Percentiles rank a stretch among this genome's conserved stretches.
phyloP scores from a whole-genome alignment of 225 moss, liverwort and hornwort genomes.

The Physcomitrium patens region DNA sequence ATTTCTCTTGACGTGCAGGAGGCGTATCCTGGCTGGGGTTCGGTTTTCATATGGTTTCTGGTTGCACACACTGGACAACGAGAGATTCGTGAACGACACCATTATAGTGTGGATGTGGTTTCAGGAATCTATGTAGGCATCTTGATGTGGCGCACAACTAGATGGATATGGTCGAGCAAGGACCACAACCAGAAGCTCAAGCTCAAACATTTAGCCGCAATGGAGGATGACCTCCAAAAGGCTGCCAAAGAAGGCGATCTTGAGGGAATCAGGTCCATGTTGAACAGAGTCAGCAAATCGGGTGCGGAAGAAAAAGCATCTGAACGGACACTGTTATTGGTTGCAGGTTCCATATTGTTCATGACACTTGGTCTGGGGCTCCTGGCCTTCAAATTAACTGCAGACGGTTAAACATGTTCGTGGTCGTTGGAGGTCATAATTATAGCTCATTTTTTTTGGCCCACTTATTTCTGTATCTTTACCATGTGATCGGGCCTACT shows the following conservation, averaged over 20 bases:
- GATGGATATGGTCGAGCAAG: constrained; percentile 71
- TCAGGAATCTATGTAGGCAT: constrained; percentile 66
- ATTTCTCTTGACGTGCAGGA: constrained; percentile 48
- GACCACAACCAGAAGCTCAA: constrained; percentile 46
- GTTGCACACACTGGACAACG: constrained; percentile 77
- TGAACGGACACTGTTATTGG: constrained; percentile 36
- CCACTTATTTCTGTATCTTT: no score
- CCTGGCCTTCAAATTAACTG: constrained; percentile 72
- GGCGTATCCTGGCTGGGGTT: constrained; percentile 81
- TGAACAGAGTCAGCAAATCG: constrained; percentile 48
- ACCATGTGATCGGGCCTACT: no score
- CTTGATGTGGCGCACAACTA: constrained; percentile 69
- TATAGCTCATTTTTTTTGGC: background rate
- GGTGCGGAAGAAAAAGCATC: constrained; percentile 32
- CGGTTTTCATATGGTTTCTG: constrained; percentile 68
- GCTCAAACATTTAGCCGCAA: constrained; percentile 33
- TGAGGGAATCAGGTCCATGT: constrained; percentile 57
- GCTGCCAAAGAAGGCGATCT: constrained; percentile 81
- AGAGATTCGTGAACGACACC: constrained; percentile 93
- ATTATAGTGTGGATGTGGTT: constrained; percentile 85
- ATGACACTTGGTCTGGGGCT: constrained; percentile 61
- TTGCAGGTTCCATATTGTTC: constrained; percentile 45
- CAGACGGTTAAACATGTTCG: constrained; percentile 42
- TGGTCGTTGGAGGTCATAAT: background rate
- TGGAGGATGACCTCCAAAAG: constrained; percentile 64